Conservation (phyloP, 352 stramenopile species). For the Thalassiosira gravida region DNA sequence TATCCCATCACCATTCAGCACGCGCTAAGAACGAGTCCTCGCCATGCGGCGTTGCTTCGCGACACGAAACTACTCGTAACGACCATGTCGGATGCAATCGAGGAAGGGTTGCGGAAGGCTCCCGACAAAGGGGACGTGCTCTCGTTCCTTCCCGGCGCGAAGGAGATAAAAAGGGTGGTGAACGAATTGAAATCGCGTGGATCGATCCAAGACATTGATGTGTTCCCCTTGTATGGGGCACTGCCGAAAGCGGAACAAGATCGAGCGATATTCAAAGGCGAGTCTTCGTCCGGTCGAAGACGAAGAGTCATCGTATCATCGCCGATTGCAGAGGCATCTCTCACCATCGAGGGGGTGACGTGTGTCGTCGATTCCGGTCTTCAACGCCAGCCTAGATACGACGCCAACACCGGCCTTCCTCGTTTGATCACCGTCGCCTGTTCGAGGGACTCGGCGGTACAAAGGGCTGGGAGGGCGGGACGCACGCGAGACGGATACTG, state of each 20-base stretch:
- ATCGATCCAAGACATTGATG: slow-evolving; percentile 43
- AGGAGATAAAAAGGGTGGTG: slow-evolving; percentile 63
- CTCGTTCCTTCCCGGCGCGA: slow-evolving; percentile 71
- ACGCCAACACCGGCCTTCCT: slow-evolving; percentile 85
- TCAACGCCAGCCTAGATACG: slow-evolving; percentile 59
- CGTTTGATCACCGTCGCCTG: slow-evolving; percentile 89
- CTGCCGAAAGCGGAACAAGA: slow-evolving; percentile 61
- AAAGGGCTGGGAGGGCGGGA: slow-evolving; percentile 90
- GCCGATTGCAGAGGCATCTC: slow-evolving; percentile 70
- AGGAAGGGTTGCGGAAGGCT: slow-evolving; percentile 55
- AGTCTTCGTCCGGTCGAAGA: neutral
- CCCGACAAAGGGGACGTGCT: slow-evolving; percentile 63
- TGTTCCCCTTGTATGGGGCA: slow-evolving; percentile 69
- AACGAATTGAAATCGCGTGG: slow-evolving; percentile 44
- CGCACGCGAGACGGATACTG: slow-evolving; percentile 90
- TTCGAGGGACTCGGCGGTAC: slow-evolving; percentile 89
- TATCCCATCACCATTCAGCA: slow-evolving; percentile 64
- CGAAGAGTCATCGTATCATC: slow-evolving; percentile 67
- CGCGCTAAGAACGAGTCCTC: slow-evolving; percentile 36
- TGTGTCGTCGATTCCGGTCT: slow-evolving; percentile 76
- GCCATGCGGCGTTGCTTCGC: slow-evolving; percentile 33
- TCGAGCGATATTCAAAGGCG: slow-evolving; percentile 43
- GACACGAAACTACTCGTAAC: slow-evolving; percentile 56
- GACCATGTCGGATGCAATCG: slow-evolving; percentile 63
- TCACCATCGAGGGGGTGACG: slow-evolving; percentile 72